Percentiles rank a stretch among this genome's conserved stretches.
Conservation (phyloP, 768 basidiomycete genomes). For the Collybia nuda region DNA sequence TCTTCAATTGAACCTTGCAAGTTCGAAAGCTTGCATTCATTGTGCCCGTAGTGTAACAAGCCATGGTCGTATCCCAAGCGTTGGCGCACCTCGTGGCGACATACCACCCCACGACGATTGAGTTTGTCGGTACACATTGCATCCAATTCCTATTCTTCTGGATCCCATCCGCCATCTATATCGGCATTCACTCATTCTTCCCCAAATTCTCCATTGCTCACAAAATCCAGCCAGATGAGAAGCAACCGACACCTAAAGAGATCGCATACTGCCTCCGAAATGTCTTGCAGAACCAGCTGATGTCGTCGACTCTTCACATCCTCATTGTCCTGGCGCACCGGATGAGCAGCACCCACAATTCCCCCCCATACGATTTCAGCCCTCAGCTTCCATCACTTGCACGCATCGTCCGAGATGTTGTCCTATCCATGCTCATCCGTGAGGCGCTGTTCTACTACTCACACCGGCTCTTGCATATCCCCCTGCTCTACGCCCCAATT, state of each 20-base stretch:
- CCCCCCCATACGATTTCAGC: conserved; percentile 15
- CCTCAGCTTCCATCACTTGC: conserved; percentile 13
- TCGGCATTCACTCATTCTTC: conserved; percentile 17
- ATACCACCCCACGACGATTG: conserved; percentile 17
- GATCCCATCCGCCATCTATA: conserved; percentile 18
- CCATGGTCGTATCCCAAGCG: too few species aligned
- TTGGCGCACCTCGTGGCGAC: too few species aligned
- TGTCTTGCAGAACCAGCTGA: conserved; percentile 21
- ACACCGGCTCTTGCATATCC: conserved; percentile 26
- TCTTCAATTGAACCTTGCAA: too few species aligned
- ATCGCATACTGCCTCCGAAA: conserved; percentile 20
- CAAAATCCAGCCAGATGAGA: conserved; percentile 24
- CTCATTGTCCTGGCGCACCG: conserved; percentile 8
- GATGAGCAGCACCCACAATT: conserved; percentile 6
- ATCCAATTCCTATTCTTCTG: conserved; percentile 25
- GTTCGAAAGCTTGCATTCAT: too few species aligned
- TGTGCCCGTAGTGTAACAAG: too few species aligned
- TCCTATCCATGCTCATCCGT: conserved; percentile 18
- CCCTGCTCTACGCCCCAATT: conserved; percentile 20
- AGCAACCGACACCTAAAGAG: conserved; percentile 21
- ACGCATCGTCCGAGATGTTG: conserved; percentile 19
- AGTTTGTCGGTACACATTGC: conserved; percentile 20
- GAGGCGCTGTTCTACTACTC: conserved; percentile 29
- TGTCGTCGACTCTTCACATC: conserved; percentile 20
- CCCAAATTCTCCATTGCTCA: conserved; percentile 22